phyloP scores from a whole-genome alignment of 2,329 filamentous ascomycete genomes.

The Fusarium continuum region DNA sequence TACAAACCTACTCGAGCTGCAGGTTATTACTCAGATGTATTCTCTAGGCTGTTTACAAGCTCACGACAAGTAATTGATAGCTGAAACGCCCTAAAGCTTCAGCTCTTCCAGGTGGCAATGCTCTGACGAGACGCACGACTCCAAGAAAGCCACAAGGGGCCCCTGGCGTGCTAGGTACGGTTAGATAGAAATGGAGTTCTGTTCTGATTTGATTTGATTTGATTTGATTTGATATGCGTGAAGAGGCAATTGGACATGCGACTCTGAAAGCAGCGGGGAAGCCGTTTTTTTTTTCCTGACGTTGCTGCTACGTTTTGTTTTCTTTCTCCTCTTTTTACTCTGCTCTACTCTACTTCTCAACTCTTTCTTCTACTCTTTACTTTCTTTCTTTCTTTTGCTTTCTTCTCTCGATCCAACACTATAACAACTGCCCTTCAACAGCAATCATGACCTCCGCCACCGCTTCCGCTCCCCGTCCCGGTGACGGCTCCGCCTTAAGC shows the following conservation, averaged over 20 bases:
- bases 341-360: neutral
- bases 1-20: neutral
- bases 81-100: neutral
- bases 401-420: neutral
- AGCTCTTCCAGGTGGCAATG: neutral
- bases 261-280: constrained; percentile 27
- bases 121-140: constrained; percentile 4
- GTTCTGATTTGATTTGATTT: no score
- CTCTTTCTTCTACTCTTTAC: neutral
- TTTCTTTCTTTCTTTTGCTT: neutral
- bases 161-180: constrained; percentile 7
- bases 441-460: constrained; percentile 27
- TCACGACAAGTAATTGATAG: neutral
- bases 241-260: constrained; percentile 32
- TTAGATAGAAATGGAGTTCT: constrained; percentile 2
- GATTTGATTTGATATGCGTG: constrained; percentile 20
- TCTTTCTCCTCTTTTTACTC: neutral
- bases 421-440: neutral
- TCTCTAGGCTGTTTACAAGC: neutral
- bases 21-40: neutral
- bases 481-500: constrained; percentile 10
- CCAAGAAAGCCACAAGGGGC: constrained; percentile 17
- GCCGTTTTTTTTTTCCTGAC: constrained; percentile 22
- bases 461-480: neutral
- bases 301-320: constrained; percentile 17